Evolutionary conservation across 257 asterid genomes (phyloP), one percentile per base, ranked within the genome.

Genomic region (Oldenlandia corymbosa): DNA sequence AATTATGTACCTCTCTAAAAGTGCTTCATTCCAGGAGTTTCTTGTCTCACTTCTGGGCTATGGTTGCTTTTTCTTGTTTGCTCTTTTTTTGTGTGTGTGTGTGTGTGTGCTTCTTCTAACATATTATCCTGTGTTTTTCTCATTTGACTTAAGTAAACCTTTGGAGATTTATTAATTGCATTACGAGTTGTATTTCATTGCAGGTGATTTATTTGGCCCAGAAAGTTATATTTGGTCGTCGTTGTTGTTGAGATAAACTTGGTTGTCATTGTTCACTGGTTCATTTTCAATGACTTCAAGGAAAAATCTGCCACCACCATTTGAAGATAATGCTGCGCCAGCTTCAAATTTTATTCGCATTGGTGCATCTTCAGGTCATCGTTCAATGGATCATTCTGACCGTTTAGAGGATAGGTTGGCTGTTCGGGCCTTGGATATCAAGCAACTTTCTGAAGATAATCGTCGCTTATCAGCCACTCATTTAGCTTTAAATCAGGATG

Each of bases 401-500:
- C 66, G 45, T 69, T 70, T 79, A 48, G 90, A 88, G 64, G 62
- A 73, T 37, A 78, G 66, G 68, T 70, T 80, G 62, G 85, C 78
- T 47, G 63, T 78, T 50, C 96, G 85, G 73, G 81, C 62, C 32
- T 85, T 81, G 42, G 90, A 87, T 72, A 66, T 87, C 30, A 76
- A 87, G 66, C 77, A 67, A 47, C 91, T 93, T 41, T 67, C 77
- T 54, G 76, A 46, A 34, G 99, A 93, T 76, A 81, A 90, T 71
- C 95, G 60, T 65, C 79, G 73, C 75, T 74, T 93, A 80, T 82
- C 88, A 62, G 69, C 94, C 65, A 70, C 78, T 32, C 85, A 79
- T 66, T 42, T 76, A 68, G 71, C 83, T 74, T 73, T 87, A 83
- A 77, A 77, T 75, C 86, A 84, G 72, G 91, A 87, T 26, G 79